A percentile compares a stretch with the other conserved stretches of the same genome.
These are phyloP conservation scores for Botrytis galanthina DNA, from an alignment of 2,329 filamentous ascomycete species.

Conservation along the genomic window DNA sequence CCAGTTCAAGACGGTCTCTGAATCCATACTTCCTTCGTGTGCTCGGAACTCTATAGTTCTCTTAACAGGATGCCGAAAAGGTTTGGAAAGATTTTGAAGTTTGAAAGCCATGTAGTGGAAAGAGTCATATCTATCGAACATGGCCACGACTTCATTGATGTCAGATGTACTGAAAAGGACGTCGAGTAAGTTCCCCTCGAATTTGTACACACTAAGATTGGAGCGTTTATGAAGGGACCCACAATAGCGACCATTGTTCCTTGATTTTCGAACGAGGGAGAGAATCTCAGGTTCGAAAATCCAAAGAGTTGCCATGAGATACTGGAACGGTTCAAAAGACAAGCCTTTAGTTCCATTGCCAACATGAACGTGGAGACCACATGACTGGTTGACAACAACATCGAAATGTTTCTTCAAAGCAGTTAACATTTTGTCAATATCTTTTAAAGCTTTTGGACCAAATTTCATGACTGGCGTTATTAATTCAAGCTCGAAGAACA, in stretches of 20 bases:
- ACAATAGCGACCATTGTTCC: neutral
- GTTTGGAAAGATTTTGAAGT: neutral
- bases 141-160: neutral
- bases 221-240: neutral
- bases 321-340: constrained; percentile 30
- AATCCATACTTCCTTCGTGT: constrained; percentile 27
- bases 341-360: constrained; percentile 33
- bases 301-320: constrained; percentile 32
- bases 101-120: neutral
- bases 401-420: neutral
- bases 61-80: neutral
- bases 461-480: neutral
- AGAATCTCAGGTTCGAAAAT: constrained; percentile 36
- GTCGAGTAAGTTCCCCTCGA: neutral
- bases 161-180: neutral
- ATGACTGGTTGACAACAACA: constrained; percentile 24
- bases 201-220: neutral
- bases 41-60: constrained; percentile 30
- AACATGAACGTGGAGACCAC: constrained; percentile 38
- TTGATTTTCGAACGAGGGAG: constrained; percentile 26
- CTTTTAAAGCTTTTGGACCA: neutral
- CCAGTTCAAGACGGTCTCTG: constrained; percentile 20
- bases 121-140: neutral
- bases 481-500: neutral
- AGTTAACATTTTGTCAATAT: neutral